phyloP scores from a whole-genome alignment of 2,329 filamentous ascomycete species.

The Calonectria fujianensis region DNA sequence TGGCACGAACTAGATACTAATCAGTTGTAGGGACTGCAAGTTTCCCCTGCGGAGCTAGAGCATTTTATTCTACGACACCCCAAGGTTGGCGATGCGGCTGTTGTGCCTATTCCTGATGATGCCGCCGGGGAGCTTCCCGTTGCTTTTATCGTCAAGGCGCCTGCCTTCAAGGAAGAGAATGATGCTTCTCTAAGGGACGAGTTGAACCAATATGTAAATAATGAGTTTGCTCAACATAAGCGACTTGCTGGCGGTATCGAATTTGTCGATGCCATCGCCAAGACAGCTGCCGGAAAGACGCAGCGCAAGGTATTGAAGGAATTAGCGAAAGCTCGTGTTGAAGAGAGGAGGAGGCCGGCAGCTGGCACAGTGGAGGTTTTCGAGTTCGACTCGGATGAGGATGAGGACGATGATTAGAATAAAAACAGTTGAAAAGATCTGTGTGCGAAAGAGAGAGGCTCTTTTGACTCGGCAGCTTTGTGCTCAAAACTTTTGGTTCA shows the following conservation, averaged over 20 bases:
- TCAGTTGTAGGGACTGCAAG: slow-evolving; percentile 26
- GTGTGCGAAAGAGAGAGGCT: neutral
- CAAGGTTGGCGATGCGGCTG: slow-evolving; percentile 31
- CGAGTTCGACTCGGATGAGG: slow-evolving; percentile 34
- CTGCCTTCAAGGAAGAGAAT: slow-evolving; percentile 27
- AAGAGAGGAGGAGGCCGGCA: slow-evolving; percentile 25
- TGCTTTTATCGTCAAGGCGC: slow-evolving; percentile 32
- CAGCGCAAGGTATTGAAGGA: slow-evolving; percentile 34
- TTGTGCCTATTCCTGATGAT: slow-evolving; percentile 35
- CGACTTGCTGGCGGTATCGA: slow-evolving; percentile 33
- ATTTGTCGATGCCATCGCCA: slow-evolving; percentile 30
- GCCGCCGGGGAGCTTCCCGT: slow-evolving; percentile 31
- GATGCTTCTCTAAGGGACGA: slow-evolving; percentile 19
- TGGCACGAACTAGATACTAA: neutral
- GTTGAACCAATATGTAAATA: slow-evolving; percentile 21
- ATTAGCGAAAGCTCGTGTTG: slow-evolving; percentile 28
- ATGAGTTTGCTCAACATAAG: slow-evolving; percentile 35
- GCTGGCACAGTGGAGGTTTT: slow-evolving; percentile 23
- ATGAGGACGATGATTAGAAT: slow-evolving; percentile 18
- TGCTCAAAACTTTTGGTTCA: no score
- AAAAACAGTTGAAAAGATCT: neutral
- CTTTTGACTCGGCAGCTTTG: no score
- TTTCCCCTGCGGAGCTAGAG: slow-evolving; percentile 31
- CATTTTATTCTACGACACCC: slow-evolving; percentile 28
- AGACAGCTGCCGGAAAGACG: slow-evolving; percentile 33